Evolutionary conservation across 768 basidiomycete species (phyloP), one percentile per base, ranked within the genome.

Genomic region (Leccinum longicurvipes): DNA sequence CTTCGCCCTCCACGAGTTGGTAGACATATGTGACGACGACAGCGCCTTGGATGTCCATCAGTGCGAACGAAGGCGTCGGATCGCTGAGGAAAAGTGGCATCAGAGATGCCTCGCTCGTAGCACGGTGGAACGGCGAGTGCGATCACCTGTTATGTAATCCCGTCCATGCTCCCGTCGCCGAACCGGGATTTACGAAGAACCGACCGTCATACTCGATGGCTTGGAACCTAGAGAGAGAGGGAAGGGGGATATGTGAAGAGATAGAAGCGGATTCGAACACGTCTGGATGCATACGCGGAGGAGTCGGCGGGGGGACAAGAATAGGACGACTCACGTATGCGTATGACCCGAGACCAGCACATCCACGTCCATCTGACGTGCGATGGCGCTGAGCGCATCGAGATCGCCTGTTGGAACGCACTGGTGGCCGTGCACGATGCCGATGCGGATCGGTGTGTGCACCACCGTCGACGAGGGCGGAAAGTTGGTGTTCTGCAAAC

Each of bases 21-120:
- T 96, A 98, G 3, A 98, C 94, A 66, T 97, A 98, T 3, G 96
- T 98, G 25, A 97, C 94, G 31, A 99, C 91, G 9, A 96, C 93
- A 3, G 92, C 85, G 5, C 97, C 97, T 74, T 99, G 97, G 32
- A 99, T 87, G 69, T 98, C 97, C 89, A 99, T 93, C 45, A 98
- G 75, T 1, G 97, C 97, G 66, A 99, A 99, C 3, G 93, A 94
- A 0, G 97, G 96, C 2, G 82, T 93, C 3, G 89, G 86, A 27
- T 93, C 92, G 4, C 93, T 94, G 63, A 7, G 32, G 10, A 23
- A 12, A 34, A 11, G 42, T 6, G 17, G 28, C 10, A 46, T 46
- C 45, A 46, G 45, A 27, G 29, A 55, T 14, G 25, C 5, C 17
- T 41, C 29, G 4, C 21, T 15, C 36, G 14, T 41, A 15, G 24